Percentiles rank a stretch among this genome's conserved stretches.
Evolutionary conservation across 345 rosid genomes (phyloP).

Genomic region (Schrenkiella parvula): DNA sequence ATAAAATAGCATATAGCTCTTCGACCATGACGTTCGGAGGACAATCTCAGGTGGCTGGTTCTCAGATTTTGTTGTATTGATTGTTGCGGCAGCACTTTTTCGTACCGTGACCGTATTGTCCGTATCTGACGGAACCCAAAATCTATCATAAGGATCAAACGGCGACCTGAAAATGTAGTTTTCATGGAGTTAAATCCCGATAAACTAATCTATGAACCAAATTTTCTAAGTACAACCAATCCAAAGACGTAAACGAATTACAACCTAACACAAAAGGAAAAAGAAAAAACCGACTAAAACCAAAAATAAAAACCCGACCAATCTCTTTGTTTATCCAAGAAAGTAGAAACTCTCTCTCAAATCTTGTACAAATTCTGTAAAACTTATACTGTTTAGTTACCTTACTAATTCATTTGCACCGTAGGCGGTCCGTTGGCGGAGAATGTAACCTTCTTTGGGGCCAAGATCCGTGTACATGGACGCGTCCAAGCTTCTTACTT

Average conservation of each 20-base stretch:
- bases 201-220: too few species aligned
- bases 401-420: conserved; percentile 19
- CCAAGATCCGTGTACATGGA: conserved; percentile 27
- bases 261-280: too few species aligned
- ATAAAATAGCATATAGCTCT: not conserved
- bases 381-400: conserved; percentile 8
- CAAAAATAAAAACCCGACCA: too few species aligned
- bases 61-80: conserved; percentile 7
- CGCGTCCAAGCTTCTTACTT: conserved; percentile 19
- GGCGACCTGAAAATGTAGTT: not conserved
- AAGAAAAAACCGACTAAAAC: too few species aligned
- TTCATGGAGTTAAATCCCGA: too few species aligned
- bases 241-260: too few species aligned
- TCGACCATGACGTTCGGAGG: conserved; percentile 6
- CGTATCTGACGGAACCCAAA: too few species aligned
- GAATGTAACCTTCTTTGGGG: conserved; percentile 15
- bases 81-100: conserved; percentile 9
- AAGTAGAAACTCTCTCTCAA: too few species aligned
- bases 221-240: too few species aligned
- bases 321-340: too few species aligned
- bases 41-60: conserved; percentile 28
- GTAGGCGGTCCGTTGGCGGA: conserved; percentile 8
- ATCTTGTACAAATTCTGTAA: too few species aligned
- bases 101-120: too few species aligned
- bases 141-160: conserved; percentile 23